Evolutionary conservation across 495 filamentous ascomycete species (phyloP), one percentile per base, ranked within the genome.

Genomic region (Talaromyces ruber): DNA sequence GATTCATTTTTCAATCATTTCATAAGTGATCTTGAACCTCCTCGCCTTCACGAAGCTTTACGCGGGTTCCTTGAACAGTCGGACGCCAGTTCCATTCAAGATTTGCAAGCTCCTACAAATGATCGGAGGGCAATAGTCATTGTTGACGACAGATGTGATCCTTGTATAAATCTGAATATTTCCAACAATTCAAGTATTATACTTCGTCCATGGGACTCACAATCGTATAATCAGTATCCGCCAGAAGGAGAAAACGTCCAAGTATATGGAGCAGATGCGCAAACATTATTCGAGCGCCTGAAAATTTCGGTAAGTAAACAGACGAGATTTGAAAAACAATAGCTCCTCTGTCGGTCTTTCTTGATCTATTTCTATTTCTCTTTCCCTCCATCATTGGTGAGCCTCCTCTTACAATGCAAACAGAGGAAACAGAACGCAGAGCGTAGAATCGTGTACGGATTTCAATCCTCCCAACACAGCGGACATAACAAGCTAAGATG

Each of bases 141-240:
- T 29, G 47, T 67, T 4, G 65, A 67, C 45, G 65, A 67, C 47
- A 37, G 65, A 32, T 64, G 65, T 45, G 65, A 64, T 61, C 65
- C 65, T 29, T 67, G 59, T 28, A 59, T 63, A 53, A 32, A 60
- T 32, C 55, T 67, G 16, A 28, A 54, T 25, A 63, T 67, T 16
- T n/a, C 65, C 12, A 63, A 63, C 39, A 63, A 45, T 51, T 18
- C 58, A 30, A 52, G 28, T 55, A 64, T 64, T 43, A 32, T 67
- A 52, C 65, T 64, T 11, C 59, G 65, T 25, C 63, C 58, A 63
- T 67, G 65, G 63, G 59, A 62, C 45, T 67, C 65, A 2, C 53
- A 64, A 28, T 56, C 62, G 30, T 64, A 67, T 34, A 63, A 64
- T 55, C 39, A 57, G 50, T 56, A 58, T 25, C 65, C 65, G 16